phyloP scores from a whole-genome alignment of 495 filamentous ascomycete species.

The Poronia punctata region DNA sequence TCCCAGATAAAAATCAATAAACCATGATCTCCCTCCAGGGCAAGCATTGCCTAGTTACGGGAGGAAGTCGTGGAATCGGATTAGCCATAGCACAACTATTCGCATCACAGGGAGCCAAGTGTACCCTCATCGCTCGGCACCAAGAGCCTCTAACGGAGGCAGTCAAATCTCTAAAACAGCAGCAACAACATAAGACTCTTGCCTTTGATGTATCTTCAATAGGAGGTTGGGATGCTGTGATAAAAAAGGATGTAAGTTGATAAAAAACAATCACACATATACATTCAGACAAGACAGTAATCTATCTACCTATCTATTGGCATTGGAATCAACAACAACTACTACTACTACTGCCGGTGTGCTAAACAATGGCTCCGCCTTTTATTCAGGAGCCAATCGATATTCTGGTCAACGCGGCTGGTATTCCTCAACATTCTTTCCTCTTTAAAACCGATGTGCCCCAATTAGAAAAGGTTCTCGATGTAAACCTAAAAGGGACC shows the following conservation, averaged over 20 bases:
- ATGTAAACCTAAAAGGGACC: slow-evolving; percentile 67
- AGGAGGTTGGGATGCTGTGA: slow-evolving; percentile 16
- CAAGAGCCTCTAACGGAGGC: slow-evolving; percentile 31
- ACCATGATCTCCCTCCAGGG: slow-evolving; percentile 21
- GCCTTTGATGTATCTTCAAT: slow-evolving; percentile 14
- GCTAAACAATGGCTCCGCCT: neutral
- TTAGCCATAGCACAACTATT: slow-evolving; percentile 58
- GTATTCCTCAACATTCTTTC: slow-evolving; percentile 53
- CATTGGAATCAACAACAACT: too few species aligned
- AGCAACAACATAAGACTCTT: slow-evolving; percentile 12
- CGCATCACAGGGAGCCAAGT: slow-evolving; percentile 52
- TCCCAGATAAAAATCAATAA: slow-evolving; percentile 1
- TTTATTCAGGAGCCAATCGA: slow-evolving; percentile 42
- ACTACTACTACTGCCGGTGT: slow-evolving; percentile 2
- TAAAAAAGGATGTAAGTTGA: slow-evolving; percentile 9
- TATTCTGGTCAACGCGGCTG: slow-evolving; percentile 72
- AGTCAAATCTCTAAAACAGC: slow-evolving; percentile 12
- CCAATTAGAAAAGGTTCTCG: slow-evolving; percentile 44
- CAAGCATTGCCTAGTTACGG: slow-evolving; percentile 32
- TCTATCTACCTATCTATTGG: too few species aligned
- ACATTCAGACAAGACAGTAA: too few species aligned
- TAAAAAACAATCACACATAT: slow-evolving; percentile 1
- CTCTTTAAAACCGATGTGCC: slow-evolving; percentile 39
- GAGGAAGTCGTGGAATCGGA: slow-evolving; percentile 37
- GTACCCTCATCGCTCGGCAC: slow-evolving; percentile 49